Conservation (phyloP, 192 early-diverging fungal species). For the Gaertneriomyces sp. region DNA sequence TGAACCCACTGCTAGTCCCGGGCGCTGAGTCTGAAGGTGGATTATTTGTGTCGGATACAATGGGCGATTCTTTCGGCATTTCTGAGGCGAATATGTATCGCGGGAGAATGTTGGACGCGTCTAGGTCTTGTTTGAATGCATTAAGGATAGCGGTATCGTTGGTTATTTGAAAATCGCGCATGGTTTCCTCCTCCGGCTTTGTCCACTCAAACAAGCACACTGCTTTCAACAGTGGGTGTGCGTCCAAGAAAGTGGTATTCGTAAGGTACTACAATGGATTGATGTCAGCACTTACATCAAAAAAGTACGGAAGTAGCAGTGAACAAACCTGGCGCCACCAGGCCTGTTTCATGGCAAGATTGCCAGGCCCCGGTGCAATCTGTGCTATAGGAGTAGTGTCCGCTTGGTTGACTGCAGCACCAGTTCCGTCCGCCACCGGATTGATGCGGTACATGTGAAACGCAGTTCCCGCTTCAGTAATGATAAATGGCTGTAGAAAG, state of each 20-base stretch:
- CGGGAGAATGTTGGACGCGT: background rate
- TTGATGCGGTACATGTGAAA: conserved; percentile 25
- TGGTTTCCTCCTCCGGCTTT: conserved; percentile 29
- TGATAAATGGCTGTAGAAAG: conserved; percentile 18
- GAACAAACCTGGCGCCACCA: conserved; percentile 40
- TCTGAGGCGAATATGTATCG: conserved; percentile 24
- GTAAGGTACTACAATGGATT: conserved; percentile 26
- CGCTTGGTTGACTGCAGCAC: background rate
- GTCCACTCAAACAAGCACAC: conserved; percentile 38
- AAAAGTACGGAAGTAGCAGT: background rate
- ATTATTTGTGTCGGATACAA: no score
- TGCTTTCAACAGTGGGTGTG: conserved; percentile 38
- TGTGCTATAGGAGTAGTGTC: no score
- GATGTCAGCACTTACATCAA: background rate
- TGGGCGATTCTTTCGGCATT: no score
- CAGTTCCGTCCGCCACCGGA: background rate
- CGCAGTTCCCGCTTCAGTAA: conserved; percentile 34
- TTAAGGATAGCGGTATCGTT: conserved; percentile 23
- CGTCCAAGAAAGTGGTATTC: conserved; percentile 30
- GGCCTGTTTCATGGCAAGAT: conserved; percentile 39
- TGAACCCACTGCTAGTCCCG: no score
- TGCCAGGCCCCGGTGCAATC: conserved; percentile 24
- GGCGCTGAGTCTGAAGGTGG: no score
- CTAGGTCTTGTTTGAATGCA: conserved; percentile 33
- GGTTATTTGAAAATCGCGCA: conserved; percentile 36